phyloP scores from a whole-genome alignment of 31 red algal genomes.

The Pterothamnion heteromorphum region DNA sequence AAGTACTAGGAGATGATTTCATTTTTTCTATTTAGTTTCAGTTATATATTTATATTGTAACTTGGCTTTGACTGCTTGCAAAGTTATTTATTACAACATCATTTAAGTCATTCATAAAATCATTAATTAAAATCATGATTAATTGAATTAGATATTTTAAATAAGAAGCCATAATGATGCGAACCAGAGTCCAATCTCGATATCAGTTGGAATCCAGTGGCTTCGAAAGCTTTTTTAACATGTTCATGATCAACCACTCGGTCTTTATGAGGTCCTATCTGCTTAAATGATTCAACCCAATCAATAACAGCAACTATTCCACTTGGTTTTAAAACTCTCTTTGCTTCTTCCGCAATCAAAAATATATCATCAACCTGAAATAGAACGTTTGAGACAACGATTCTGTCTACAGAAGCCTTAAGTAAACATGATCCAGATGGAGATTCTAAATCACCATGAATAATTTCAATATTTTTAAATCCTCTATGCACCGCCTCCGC shows the following conservation, averaged over 20 bases:
- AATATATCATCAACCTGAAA: not conserved
- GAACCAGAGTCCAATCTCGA: not conserved
- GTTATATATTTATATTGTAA: not conserved
- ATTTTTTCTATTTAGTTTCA: not conserved
- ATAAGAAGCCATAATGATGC: not conserved
- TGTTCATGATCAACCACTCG: not conserved
- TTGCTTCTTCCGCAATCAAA: not conserved
- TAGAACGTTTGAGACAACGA: not conserved
- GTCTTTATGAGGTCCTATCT: not conserved
- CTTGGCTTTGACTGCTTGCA: not conserved
- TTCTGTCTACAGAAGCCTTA: not conserved
- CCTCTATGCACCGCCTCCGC: not conserved
- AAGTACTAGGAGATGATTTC: not conserved
- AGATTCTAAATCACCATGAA: conserved; percentile 4
- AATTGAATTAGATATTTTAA: not conserved
- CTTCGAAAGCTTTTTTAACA: not conserved
- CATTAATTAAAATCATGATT: no score
- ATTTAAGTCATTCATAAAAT: no score
- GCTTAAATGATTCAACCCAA: not conserved
- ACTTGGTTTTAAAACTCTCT: not conserved
- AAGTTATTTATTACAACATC: no score
- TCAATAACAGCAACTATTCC: not conserved
- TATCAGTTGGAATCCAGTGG: not conserved
- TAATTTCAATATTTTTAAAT: not conserved
- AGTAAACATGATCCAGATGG: not conserved